Evolutionary conservation across 2,329 filamentous ascomycete species (phyloP).

Genomic region (Exophiala viscosa): DNA sequence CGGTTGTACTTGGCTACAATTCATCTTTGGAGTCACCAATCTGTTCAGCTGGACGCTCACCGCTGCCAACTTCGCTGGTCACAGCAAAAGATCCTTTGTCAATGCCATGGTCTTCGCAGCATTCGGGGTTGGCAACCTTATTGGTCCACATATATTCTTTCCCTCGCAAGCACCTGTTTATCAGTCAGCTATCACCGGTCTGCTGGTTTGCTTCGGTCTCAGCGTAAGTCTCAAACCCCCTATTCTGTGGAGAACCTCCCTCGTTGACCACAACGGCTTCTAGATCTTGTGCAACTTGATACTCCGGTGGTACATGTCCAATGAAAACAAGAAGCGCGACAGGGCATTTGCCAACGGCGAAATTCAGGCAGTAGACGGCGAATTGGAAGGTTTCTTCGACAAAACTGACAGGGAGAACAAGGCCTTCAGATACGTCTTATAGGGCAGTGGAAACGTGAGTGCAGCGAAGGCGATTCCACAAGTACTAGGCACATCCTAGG

Average conservation of each 20-base stretch:
- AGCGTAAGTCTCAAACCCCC: constrained; percentile 1
- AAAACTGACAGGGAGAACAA: constrained; percentile 35
- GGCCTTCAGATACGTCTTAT: constrained; percentile 35
- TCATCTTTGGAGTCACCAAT: constrained; percentile 48
- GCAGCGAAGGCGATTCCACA: too few species aligned
- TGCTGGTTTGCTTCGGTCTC: constrained; percentile 43
- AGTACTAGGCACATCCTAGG: too few species aligned
- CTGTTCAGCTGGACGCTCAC: constrained; percentile 52
- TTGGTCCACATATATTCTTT: constrained; percentile 47
- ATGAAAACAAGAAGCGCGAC: not conserved
- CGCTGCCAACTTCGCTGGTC: constrained; percentile 45
- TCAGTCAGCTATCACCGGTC: constrained; percentile 40
- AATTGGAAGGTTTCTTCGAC: constrained; percentile 34
- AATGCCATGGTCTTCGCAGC: constrained; percentile 49
- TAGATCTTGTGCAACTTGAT: constrained; percentile 8
- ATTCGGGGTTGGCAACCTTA: constrained; percentile 48
- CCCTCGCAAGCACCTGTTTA: constrained; percentile 43
- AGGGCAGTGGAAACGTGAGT: too few species aligned
- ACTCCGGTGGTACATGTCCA: constrained; percentile 6
- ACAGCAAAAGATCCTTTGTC: constrained; percentile 50
- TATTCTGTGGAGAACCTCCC: too few species aligned
- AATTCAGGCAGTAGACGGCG: constrained; percentile 1
- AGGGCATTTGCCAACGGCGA: constrained; percentile 5
- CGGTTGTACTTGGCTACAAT: constrained; percentile 52
- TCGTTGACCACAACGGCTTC: too few species aligned